Evolutionary conservation across 495 filamentous ascomycete genomes (phyloP).

Genomic region (Neurospora sp.): DNA sequence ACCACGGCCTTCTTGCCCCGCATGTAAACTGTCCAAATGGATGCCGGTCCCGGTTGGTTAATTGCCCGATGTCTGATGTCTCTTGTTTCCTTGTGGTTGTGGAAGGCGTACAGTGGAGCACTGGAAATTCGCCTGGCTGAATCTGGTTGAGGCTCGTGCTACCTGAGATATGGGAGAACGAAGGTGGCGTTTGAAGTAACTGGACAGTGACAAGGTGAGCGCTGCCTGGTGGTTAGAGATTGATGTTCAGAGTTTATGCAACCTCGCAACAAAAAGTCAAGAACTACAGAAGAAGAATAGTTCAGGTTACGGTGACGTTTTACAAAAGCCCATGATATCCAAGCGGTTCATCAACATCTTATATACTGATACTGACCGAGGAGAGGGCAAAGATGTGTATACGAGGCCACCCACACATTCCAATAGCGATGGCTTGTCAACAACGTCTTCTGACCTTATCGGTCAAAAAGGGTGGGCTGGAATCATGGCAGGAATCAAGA

Average conservation of each 20-base stretch:
- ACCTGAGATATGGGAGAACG: conserved; percentile 2
- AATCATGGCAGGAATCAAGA: conserved; percentile 1
- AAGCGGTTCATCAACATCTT: neutral
- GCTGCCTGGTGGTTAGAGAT: neutral
- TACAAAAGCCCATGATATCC: neutral
- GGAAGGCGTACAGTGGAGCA: neutral
- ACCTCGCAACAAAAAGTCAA: neutral
- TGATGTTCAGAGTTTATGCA: conserved; percentile 1
- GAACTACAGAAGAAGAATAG: neutral
- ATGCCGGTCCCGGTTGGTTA: neutral
- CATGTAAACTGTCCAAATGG: neutral
- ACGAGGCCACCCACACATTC: conserved; percentile 5
- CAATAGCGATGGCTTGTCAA: neutral
- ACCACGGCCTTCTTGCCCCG: neutral
- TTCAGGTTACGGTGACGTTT: neutral
- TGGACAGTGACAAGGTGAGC: conserved; percentile 1
- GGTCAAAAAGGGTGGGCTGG: conserved; percentile 16
- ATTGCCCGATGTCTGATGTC: neutral
- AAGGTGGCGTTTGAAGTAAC: neutral
- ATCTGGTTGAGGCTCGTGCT: conserved; percentile 14
- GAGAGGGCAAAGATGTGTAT: neutral
- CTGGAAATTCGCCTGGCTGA: neutral
- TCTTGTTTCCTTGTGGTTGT: neutral
- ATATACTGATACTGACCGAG: conserved; percentile 1
- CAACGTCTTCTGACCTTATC: conserved; percentile 16